phyloP scores from a whole-genome alignment of 345 rosid species.

The Lenwebbia sp. region DNA sequence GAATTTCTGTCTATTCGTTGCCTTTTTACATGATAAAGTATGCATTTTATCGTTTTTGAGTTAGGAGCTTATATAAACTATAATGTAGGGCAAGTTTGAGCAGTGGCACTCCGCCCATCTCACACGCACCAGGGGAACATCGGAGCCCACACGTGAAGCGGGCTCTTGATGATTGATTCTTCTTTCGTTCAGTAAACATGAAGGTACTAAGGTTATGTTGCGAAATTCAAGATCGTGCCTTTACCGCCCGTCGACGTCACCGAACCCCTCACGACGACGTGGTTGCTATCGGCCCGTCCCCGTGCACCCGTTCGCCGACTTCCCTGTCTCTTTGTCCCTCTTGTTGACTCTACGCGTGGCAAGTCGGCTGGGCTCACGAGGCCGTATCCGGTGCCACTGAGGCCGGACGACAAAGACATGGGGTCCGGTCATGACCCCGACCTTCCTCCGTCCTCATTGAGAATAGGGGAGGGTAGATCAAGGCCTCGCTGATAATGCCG shows the following conservation, averaged over 20 bases:
- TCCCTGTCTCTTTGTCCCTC: neutral
- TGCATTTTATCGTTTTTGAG: neutral
- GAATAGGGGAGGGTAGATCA: neutral
- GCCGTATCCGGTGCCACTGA: neutral
- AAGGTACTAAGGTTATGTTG: neutral
- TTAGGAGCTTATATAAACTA: neutral
- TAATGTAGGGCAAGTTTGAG: neutral
- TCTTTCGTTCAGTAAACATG: rapidly evolving
- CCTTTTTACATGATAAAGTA: neutral
- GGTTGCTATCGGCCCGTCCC: neutral
- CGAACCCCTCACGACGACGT: neutral
- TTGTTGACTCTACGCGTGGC: neutral
- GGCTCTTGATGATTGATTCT: neutral
- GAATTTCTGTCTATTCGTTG: neutral
- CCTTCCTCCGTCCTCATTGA: neutral
- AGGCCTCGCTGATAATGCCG: no score
- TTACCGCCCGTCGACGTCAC: neutral
- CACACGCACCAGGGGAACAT: rapidly evolving
- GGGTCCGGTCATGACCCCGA: neutral
- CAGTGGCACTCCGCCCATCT: neutral
- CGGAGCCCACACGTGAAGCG: rapidly evolving
- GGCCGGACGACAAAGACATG: neutral
- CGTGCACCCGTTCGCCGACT: neutral
- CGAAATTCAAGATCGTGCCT: neutral
- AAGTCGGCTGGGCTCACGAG: neutral